Conservation (phyloP, 1,139 yeast species). For the Geotrichum histeridarum region DNA sequence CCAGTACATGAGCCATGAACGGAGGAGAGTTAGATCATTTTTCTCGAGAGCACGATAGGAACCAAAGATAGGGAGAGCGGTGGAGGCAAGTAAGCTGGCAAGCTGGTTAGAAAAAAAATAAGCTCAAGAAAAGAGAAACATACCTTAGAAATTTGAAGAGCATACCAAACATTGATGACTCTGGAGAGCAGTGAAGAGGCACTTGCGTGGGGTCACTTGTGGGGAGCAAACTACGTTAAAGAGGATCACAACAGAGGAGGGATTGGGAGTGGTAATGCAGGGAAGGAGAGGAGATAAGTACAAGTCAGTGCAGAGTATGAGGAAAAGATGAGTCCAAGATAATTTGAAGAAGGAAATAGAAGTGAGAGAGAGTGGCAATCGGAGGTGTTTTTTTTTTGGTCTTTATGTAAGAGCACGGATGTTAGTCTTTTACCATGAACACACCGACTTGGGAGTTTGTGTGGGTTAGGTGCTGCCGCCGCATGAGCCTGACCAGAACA, state of each 20-base stretch:
- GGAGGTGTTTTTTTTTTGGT: background rate
- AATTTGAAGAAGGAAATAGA: background rate
- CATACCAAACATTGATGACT: constrained; percentile 23
- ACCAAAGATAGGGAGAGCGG: constrained; percentile 53
- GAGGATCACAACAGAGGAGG: background rate
- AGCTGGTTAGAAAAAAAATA: background rate
- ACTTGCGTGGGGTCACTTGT: background rate
- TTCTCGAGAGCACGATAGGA: constrained; percentile 52
- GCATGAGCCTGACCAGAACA: too few species aligned
- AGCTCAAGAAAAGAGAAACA: background rate
- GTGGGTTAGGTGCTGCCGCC: too few species aligned
- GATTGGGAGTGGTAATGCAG: background rate
- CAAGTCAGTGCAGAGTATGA: background rate
- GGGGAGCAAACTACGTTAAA: background rate
- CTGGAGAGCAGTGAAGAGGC: background rate
- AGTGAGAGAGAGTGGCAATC: background rate
- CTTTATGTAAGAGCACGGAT: too few species aligned
- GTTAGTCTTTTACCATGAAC: too few species aligned
- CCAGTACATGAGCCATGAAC: constrained; percentile 65
- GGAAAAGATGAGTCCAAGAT: background rate
- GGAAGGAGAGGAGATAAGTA: background rate
- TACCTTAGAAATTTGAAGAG: constrained; percentile 24
- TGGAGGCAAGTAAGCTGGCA: constrained; percentile 37
- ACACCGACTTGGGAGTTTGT: too few species aligned
- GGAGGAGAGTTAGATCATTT: constrained; percentile 44